Percentiles rank a stretch among this genome's conserved stretches.
phyloP scores from a whole-genome alignment of 208 protist genomes.

The Phytomonas serpens region DNA sequence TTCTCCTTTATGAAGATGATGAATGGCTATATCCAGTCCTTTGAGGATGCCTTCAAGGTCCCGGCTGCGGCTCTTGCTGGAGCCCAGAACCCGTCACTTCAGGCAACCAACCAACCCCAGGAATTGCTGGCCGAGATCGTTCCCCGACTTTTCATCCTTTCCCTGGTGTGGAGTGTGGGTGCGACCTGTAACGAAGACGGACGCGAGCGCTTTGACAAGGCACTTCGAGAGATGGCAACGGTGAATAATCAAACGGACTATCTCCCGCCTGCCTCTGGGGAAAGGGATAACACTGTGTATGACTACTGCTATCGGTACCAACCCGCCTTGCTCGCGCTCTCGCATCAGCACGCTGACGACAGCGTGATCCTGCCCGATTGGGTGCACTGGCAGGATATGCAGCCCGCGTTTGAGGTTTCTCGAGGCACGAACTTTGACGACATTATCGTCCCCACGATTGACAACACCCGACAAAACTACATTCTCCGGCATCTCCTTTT shows the following conservation, averaged over 20 bases:
- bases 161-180: conserved; percentile 95
- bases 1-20: conserved; percentile 92
- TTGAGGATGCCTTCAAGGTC: conserved; percentile 23
- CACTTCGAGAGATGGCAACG: conserved; percentile 58
- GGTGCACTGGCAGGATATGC: conserved; percentile 71
- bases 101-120: conserved; percentile 30
- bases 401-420: conserved; percentile 37
- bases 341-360: conserved; percentile 23
- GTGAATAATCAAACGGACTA: conserved; percentile 29
- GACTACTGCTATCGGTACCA: conserved; percentile 89
- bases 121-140: conserved; percentile 42
- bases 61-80: conserved; percentile 11
- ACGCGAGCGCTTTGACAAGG: conserved; percentile 85
- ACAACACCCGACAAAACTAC: conserved; percentile 90
- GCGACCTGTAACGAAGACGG: conserved; percentile 87
- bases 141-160: conserved; percentile 94
- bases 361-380: conserved; percentile 25
- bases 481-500: conserved; percentile 73
- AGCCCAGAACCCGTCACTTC: conserved; percentile 10
- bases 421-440: conserved; percentile 75
- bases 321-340: conserved; percentile 14
- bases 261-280: conserved; percentile 23
- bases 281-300: conserved; percentile 73
- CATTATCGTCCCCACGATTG: conserved; percentile 92
- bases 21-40: conserved; percentile 78